Base-by-base conservation (phyloP, 2,329 filamentous ascomycete genomes). In the Pyricularia sp. region DNA sequence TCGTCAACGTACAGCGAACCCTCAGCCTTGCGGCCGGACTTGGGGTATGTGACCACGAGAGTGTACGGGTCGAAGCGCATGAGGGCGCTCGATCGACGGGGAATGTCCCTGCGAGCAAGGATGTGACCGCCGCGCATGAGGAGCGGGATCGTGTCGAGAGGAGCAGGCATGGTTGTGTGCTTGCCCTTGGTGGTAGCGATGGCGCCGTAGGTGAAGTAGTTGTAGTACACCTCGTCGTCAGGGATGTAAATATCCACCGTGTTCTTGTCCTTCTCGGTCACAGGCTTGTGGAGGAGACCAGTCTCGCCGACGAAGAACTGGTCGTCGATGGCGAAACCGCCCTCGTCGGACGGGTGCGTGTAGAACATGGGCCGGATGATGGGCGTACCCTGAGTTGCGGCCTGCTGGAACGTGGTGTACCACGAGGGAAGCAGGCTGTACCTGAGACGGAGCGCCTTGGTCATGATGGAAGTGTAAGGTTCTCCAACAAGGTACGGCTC, bases 61-160 rank as follows among this genome's bases (percentile, higher is more conserved):
- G 94, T 99, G 78, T 96, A 96, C 55, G 96, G 93, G 74, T 99
- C 94, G 75, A 87, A 96, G 71, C 86, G 89, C 94, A 97, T 97
- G 60, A 97, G 81, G 24, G 89, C 87, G 66, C 86, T 90, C 66
- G 91, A 96, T 66, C 93, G 87, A 65, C 94, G 86, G 4, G 93
- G 92, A 28, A 88, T 86, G 72, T 99, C 94, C 69, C 93, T 91
- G 65, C 94, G 90, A 2, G 93, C 88, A 71, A 97, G 88, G 70
- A 99, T 88, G 74, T 97, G 90, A 1, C 94, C 94, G 61, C 91
- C 93, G 69, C 89, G 91, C 89, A 97, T 94, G 60, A 99, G 81
- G 16, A 99, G 77, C 0, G 94, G 93, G 22, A 96, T 90, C 71
- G 88, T 91, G 65, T 96, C 90, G 3, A 97, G 81, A 0, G 93